These are phyloP conservation scores for Clonostachys chloroleuca DNA, from an alignment of 2,329 filamentous ascomycete genomes.

Conservation along the genomic window DNA sequence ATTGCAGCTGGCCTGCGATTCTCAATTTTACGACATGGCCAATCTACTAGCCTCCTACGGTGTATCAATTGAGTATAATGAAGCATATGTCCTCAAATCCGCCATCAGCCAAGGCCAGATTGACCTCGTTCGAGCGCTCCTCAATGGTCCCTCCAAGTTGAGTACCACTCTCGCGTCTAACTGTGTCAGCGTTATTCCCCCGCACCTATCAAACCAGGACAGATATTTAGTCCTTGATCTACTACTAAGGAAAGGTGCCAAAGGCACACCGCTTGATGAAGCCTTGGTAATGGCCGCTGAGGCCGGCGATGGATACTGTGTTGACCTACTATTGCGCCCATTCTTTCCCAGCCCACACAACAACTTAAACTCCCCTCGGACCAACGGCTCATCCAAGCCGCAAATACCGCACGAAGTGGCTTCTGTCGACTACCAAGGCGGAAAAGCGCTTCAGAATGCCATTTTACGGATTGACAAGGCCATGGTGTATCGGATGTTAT, in stretches of 20 bases:
- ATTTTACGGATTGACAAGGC: constrained; percentile 36
- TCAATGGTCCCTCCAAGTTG: constrained; percentile 36
- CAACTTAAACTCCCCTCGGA: neutral
- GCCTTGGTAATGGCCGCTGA: constrained; percentile 45
- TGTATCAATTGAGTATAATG: constrained; percentile 49
- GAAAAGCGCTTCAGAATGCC: constrained; percentile 44
- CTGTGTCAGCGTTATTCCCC: constrained; percentile 43
- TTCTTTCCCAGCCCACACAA: constrained; percentile 25
- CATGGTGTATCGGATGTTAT: constrained; percentile 41
- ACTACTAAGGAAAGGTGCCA: constrained; percentile 46
- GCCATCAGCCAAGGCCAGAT: constrained; percentile 39
- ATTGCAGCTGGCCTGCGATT: constrained; percentile 40
- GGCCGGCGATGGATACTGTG: constrained; percentile 39
- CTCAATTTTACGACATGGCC: constrained; percentile 50
- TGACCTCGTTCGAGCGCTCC: constrained; percentile 39
- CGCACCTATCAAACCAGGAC: constrained; percentile 37
- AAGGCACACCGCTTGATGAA: constrained; percentile 39
- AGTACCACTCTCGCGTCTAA: constrained; percentile 41
- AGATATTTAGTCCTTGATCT: constrained; percentile 37
- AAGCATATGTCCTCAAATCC: constrained; percentile 41
- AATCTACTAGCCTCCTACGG: constrained; percentile 47
- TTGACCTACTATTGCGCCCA: constrained; percentile 43
- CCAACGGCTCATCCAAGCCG: constrained; percentile 2
- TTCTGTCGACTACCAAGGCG: constrained; percentile 46
- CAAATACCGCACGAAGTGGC: constrained; percentile 40